These are phyloP conservation scores for Pisolithus thermaeus DNA, from an alignment of 1,284 basidiomycete genomes.

Conservation along the genomic window DNA sequence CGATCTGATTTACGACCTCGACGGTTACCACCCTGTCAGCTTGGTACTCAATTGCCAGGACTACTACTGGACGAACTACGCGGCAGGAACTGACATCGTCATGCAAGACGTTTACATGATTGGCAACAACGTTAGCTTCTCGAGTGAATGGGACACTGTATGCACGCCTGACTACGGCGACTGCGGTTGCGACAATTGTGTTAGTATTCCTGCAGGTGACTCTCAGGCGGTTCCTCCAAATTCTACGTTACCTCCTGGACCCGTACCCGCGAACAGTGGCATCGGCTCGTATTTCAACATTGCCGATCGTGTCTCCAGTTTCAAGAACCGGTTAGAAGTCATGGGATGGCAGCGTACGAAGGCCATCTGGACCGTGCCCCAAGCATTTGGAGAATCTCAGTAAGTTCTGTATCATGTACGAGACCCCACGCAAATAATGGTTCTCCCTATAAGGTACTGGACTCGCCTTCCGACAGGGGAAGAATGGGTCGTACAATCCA, in stretches of 20 bases:
- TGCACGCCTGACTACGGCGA: slow-evolving; percentile 61
- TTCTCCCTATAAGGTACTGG: slow-evolving; percentile 52
- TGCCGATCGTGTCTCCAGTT: slow-evolving; percentile 54
- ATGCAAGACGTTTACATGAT: slow-evolving; percentile 57
- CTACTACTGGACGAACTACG: slow-evolving; percentile 57
- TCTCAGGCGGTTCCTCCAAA: slow-evolving; percentile 21
- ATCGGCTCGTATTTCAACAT: slow-evolving; percentile 43
- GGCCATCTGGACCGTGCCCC: slow-evolving; percentile 70
- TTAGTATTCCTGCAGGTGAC: slow-evolving; percentile 27
- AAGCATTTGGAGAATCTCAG: slow-evolving; percentile 63
- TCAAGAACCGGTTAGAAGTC: slow-evolving; percentile 44
- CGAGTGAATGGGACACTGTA: slow-evolving; percentile 43
- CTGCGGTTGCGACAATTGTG: slow-evolving; percentile 61
- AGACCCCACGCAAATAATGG: neutral
- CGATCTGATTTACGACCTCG: slow-evolving; percentile 60
- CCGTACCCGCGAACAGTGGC: slow-evolving; percentile 25
- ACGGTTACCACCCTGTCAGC: slow-evolving; percentile 72
- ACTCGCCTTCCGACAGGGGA: slow-evolving; percentile 55
- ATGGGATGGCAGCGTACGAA: slow-evolving; percentile 49
- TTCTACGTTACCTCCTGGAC: slow-evolving; percentile 14
- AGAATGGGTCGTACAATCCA: slow-evolving; percentile 60
- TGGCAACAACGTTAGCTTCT: slow-evolving; percentile 64
- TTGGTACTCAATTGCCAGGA: slow-evolving; percentile 71
- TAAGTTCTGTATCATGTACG: slow-evolving; percentile 28
- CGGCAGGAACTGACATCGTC: slow-evolving; percentile 55